Conservation (phyloP, 352 stramenopile genomes). For the Globisporangium cederbergense region DNA sequence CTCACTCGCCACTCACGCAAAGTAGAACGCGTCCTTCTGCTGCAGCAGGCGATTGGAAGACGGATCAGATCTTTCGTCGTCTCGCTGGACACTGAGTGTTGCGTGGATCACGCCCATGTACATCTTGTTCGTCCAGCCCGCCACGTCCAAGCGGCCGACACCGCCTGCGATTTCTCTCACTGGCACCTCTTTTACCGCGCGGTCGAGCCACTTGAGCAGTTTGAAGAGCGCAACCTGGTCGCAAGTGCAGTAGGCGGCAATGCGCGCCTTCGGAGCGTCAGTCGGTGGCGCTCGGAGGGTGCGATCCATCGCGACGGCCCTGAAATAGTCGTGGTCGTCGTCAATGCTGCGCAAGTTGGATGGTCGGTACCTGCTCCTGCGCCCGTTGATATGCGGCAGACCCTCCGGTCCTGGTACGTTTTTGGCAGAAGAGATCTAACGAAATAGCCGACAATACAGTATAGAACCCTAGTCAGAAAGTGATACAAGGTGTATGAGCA, state of each 20-base stretch:
- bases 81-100: slow-evolving; percentile 15
- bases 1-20: slow-evolving; percentile 33
- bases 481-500: neutral
- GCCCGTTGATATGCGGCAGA: slow-evolving; percentile 21
- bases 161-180: neutral
- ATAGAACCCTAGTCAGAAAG: neutral
- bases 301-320: slow-evolving; percentile 30
- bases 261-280: slow-evolving; percentile 38
- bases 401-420: neutral
- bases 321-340: slow-evolving; percentile 30
- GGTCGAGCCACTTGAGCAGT: slow-evolving; percentile 66
- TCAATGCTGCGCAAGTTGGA: slow-evolving; percentile 13
- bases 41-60: slow-evolving; percentile 18
- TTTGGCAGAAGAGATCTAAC: slow-evolving; percentile 11
- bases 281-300: slow-evolving; percentile 33
- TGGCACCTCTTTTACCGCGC: slow-evolving; percentile 13
- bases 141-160: slow-evolving; percentile 7
- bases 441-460: neutral
- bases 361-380: slow-evolving; percentile 19
- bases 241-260: slow-evolving; percentile 68
- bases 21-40: slow-evolving; percentile 70
- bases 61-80: slow-evolving; percentile 8
- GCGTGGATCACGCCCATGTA: slow-evolving; percentile 73
- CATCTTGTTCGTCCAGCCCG: slow-evolving; percentile 60
- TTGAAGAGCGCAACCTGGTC: slow-evolving; percentile 72